A percentile compares a stretch with the other conserved stretches of the same genome.
These are phyloP conservation scores for Chlorella sorokiniana DNA, from an alignment of 139 green algal species.

Conservation along the genomic window DNA sequence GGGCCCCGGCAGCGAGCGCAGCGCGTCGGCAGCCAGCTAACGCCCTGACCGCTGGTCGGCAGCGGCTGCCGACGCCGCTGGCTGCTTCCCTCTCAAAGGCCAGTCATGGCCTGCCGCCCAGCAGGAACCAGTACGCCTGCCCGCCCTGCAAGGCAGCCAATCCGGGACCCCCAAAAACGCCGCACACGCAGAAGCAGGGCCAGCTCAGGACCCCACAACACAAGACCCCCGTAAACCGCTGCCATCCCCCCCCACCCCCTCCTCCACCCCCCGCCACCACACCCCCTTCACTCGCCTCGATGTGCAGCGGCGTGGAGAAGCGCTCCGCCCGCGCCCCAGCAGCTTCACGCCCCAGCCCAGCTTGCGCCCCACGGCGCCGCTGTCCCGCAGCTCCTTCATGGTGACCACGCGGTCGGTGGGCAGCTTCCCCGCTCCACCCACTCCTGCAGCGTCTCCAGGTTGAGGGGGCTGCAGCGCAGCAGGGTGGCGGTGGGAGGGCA, in stretches of 20 bases:
- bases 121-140: too few species aligned
- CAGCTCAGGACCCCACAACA: too few species aligned
- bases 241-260: background rate
- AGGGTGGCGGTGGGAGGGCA: conserved; percentile 32
- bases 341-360: conserved; percentile 88
- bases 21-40: too few species aligned
- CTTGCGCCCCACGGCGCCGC: conserved; percentile 61
- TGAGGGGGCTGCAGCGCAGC: conserved; percentile 66
- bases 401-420: conserved; percentile 76
- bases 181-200: too few species aligned
- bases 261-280: background rate
- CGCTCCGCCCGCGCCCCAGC: conserved; percentile 55
- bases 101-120: too few species aligned
- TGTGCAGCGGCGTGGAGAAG: conserved; percentile 56
- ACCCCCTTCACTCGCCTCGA: conserved; percentile 22
- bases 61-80: too few species aligned
- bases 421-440: conserved; percentile 74
- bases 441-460: conserved; percentile 66
- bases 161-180: too few species aligned
- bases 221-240: background rate
- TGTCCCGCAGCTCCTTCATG: conserved; percentile 88
- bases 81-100: too few species aligned
- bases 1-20: too few species aligned
- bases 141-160: too few species aligned
- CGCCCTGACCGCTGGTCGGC: too few species aligned